Evolutionary conservation across 139 green algal species (phyloP).

Genomic region (Asterochloris erici): DNA sequence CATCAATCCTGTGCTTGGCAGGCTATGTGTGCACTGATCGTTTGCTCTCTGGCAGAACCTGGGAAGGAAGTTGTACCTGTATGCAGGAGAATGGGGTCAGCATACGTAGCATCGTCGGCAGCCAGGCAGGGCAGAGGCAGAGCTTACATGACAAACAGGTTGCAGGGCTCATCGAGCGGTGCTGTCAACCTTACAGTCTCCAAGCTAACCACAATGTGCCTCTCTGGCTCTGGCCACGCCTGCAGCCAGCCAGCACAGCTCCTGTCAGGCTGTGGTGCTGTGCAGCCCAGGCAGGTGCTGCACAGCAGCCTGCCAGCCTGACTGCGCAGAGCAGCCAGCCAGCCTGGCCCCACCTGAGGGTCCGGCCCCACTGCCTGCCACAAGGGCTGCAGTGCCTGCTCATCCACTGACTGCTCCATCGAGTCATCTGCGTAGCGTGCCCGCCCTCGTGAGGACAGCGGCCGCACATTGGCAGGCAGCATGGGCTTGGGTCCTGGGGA

Average conservation of each 20-base stretch:
- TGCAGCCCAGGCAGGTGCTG: background rate
- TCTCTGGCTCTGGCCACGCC: slow-evolving; percentile 12
- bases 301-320: background rate
- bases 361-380: background rate
- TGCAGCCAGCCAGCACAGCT: background rate
- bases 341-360: background rate
- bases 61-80: slow-evolving; percentile 12
- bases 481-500: background rate
- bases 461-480: slow-evolving; percentile 12
- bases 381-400: background rate
- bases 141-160: background rate
- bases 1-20: background rate
- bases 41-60: slow-evolving; percentile 12
- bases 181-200: slow-evolving; percentile 1
- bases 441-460: background rate
- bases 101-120: background rate
- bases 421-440: slow-evolving; percentile 12
- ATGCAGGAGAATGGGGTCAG: background rate
- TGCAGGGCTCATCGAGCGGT: too few relatives aligned
- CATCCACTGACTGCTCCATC: background rate
- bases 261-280: background rate
- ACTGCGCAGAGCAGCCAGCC: background rate
- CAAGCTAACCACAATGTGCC: slow-evolving; percentile 11
- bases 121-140: background rate
- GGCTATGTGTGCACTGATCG: background rate